Evolutionary conservation across 2,329 filamentous ascomycete genomes (phyloP).

Genomic region (Beauveria rudraprayagi): DNA sequence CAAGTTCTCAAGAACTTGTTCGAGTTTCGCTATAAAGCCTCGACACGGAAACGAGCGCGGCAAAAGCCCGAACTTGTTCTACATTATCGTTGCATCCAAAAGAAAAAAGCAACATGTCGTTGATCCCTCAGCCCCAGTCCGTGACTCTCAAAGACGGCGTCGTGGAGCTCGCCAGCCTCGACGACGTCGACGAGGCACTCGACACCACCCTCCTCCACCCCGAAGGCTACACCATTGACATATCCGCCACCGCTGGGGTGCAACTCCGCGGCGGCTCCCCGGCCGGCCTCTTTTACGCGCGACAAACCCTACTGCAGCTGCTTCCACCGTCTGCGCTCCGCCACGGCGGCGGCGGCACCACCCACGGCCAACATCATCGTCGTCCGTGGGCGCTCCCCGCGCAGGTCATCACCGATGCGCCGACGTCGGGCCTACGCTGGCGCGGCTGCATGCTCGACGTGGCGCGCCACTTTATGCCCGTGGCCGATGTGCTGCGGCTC

Average conservation of each 20-base stretch:
- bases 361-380: background rate
- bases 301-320: constrained; percentile 14
- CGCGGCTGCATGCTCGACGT: constrained; percentile 17
- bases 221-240: background rate
- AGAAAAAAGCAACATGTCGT: constrained; percentile 22
- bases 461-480: constrained; percentile 16
- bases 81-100: too few species aligned
- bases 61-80: background rate
- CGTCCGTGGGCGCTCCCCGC: constrained; percentile 12
- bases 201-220: background rate
- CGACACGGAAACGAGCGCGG: too few species aligned
- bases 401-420: constrained; percentile 12
- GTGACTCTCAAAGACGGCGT: constrained; percentile 14
- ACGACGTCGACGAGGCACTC: background rate
- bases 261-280: background rate
- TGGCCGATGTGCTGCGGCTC: constrained; percentile 15
- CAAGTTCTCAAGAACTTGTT: background rate
- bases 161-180: constrained; percentile 20
- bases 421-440: constrained; percentile 14
- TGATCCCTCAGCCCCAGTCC: background rate
- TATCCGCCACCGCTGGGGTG: background rate
- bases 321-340: constrained; percentile 11
- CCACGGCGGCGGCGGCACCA: background rate
- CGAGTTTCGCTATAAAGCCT: background rate
- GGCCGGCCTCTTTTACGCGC: constrained; percentile 12